phyloP scores from a whole-genome alignment of 2,329 filamentous ascomycete species.

The Xylariaceae sp. region DNA sequence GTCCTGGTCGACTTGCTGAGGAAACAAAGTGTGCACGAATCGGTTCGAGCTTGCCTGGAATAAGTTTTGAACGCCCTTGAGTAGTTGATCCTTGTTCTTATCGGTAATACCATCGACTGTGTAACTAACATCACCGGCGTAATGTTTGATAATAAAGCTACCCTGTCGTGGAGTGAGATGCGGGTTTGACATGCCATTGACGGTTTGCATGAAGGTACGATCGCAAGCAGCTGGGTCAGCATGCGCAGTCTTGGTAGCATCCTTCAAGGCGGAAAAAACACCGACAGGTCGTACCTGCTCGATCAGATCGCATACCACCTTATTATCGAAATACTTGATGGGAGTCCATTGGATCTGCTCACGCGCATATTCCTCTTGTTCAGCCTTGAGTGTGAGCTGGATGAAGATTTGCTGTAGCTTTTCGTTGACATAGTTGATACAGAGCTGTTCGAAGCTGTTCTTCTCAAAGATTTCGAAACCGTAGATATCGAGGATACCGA shows the following conservation, averaged over 20 bases:
- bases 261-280: slow-evolving; percentile 92
- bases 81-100: slow-evolving; percentile 96
- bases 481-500: slow-evolving; percentile 98
- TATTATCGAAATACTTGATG: slow-evolving; percentile 99
- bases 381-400: slow-evolving; percentile 90
- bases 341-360: slow-evolving; percentile 99
- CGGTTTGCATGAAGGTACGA: slow-evolving; percentile 88
- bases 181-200: slow-evolving; percentile 86
- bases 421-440: slow-evolving; percentile 99
- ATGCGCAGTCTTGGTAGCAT: slow-evolving; percentile 97
- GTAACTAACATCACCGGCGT: slow-evolving; percentile 94
- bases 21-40: slow-evolving; percentile 87
- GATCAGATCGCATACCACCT: slow-evolving; percentile 95
- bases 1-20: slow-evolving; percentile 89
- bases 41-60: slow-evolving; percentile 78
- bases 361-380: slow-evolving; percentile 93
- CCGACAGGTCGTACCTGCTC: slow-evolving; percentile 87
- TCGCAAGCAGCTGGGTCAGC: slow-evolving; percentile 93
- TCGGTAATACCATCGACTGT: slow-evolving; percentile 96
- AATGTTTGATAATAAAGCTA: slow-evolving; percentile 98
- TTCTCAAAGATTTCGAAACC: slow-evolving; percentile 99
- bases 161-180: slow-evolving; percentile 91
- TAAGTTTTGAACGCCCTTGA: slow-evolving; percentile 89
- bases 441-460: slow-evolving; percentile 98
- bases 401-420: slow-evolving; percentile 99